phyloP scores from a whole-genome alignment of 768 basidiomycete species.

The Auriculariales sp. region DNA sequence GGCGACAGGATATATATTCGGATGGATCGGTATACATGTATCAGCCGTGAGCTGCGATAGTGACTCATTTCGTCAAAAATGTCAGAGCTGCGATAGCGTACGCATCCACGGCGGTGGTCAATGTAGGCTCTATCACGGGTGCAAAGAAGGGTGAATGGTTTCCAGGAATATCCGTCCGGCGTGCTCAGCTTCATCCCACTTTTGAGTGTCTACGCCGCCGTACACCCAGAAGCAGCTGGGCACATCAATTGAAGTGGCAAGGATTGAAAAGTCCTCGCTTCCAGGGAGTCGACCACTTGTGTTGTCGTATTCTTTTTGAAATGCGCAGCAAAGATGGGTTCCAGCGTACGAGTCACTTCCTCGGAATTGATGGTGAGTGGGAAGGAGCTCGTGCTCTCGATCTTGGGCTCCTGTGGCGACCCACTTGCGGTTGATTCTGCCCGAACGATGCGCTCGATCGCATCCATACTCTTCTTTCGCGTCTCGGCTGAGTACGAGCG shows the following conservation, averaged over 20 bases:
- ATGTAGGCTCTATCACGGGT: neutral
- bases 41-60: too few species aligned
- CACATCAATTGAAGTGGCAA: neutral
- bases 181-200: neutral
- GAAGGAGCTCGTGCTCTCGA: neutral
- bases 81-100: neutral
- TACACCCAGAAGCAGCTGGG: neutral
- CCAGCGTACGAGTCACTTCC: neutral
- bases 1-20: too few species aligned
- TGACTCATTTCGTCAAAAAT: neutral
- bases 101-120: neutral
- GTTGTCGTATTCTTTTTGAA: neutral
- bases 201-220: neutral
- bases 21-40: too few species aligned
- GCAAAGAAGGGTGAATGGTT: neutral
- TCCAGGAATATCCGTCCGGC: neutral
- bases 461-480: neutral
- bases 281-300: neutral
- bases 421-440: neutral
- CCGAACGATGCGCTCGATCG: neutral
- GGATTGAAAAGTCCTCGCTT: conserved; percentile 1
- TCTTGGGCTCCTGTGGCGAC: neutral
- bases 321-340: neutral
- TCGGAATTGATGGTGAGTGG: neutral
- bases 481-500: neutral